These are phyloP conservation scores for Gracilaria caudata DNA, from an alignment of 23 red algal genomes.

Conservation along the genomic window DNA sequence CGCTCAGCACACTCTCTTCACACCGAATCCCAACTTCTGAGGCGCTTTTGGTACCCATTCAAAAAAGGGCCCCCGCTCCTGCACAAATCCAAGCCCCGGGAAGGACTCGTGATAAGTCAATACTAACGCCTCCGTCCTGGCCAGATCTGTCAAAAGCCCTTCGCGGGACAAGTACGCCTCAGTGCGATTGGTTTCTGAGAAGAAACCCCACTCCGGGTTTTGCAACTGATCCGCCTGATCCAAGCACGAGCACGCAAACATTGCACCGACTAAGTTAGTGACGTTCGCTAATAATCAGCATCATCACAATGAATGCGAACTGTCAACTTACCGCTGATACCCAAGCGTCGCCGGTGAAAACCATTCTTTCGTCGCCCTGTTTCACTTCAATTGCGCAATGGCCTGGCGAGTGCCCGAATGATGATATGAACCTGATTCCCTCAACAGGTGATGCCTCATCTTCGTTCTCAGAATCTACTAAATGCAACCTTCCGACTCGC, in stretches of 20 bases:
- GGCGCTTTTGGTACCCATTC: neutral
- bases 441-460: constrained; percentile 11
- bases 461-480: constrained; percentile 3
- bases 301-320: neutral
- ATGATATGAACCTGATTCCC: neutral
- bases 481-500: neutral
- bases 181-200: neutral
- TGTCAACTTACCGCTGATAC: constrained; percentile 1
- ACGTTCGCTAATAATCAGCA: no score
- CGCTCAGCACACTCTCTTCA: neutral
- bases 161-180: no score
- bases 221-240: constrained; percentile 10
- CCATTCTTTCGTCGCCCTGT: neutral
- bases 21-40: neutral
- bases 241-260: neutral
- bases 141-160: neutral
- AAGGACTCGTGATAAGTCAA: no score
- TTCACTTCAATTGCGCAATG: constrained; percentile 35
- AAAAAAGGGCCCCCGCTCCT: constrained; percentile 11
- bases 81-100: constrained; percentile 21
- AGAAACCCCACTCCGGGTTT: constrained; percentile 25
- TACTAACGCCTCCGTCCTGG: neutral
- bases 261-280: neutral
- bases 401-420: constrained; percentile 20
- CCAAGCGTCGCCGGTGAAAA: constrained; percentile 32